Evolutionary conservation across 331 rosid genomes (phyloP).

Genomic region (Telfairia occidentalis): DNA sequence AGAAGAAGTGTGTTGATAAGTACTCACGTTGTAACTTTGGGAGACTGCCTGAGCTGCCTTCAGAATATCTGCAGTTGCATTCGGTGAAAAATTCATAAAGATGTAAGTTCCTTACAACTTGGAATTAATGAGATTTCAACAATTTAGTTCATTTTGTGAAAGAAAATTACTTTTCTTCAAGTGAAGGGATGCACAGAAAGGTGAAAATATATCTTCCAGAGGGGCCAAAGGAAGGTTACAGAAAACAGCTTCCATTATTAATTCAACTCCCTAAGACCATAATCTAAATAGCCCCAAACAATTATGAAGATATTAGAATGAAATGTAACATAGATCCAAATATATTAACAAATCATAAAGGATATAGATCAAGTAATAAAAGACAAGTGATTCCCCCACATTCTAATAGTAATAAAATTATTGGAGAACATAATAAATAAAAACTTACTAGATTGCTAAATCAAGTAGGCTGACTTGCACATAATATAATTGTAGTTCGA

Average conservation of each 20-base stretch:
- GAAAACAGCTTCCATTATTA: background rate
- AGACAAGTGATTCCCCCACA: background rate
- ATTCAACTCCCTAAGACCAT: background rate
- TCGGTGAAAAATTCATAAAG: background rate
- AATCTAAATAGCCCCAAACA: background rate
- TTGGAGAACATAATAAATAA: background rate
- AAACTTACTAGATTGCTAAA: too few relatives aligned
- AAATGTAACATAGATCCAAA: background rate
- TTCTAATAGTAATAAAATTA: background rate
- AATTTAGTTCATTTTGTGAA: background rate
- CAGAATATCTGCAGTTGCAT: conserved; percentile 61
- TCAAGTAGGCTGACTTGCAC: too few relatives aligned
- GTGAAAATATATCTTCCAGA: background rate
- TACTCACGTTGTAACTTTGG: conserved; percentile 70
- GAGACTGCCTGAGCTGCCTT: conserved; percentile 63
- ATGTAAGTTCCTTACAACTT: background rate
- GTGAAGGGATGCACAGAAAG: background rate
- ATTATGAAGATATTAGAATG: background rate
- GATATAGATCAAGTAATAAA: background rate
- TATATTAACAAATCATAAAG: background rate
- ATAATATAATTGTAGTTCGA: too few relatives aligned
- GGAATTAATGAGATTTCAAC: background rate
- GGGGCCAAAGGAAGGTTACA: background rate
- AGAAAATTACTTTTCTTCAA: background rate
- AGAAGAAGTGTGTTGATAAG: conserved; percentile 13